Evolutionary conservation across 805 yeast genomes (phyloP).

Genomic region (Crinitomyces ghanaensis): DNA sequence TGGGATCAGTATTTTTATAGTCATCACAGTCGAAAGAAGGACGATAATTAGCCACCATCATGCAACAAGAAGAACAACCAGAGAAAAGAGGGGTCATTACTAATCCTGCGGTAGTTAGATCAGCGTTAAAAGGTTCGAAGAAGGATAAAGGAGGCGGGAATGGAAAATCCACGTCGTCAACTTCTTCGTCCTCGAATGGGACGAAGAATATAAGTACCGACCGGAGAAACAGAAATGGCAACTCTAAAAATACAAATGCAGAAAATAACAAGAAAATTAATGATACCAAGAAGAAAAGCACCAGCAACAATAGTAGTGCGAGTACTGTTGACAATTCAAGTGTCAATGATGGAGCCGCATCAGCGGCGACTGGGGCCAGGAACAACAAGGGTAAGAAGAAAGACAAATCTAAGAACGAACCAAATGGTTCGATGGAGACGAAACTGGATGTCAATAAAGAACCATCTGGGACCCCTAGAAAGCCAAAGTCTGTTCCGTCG

Average conservation of each 20-base stretch:
- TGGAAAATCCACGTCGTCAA: neutral
- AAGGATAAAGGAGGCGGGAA: neutral
- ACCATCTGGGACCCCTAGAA: conserved; percentile 1
- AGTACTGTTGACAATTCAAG: too few species aligned
- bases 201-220: neutral
- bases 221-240: neutral
- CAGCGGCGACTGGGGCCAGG: neutral
- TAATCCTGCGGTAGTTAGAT: conserved; percentile 17
- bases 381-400: neutral
- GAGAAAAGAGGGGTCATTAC: conserved; percentile 11
- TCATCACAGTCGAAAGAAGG: neutral
- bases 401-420: conserved; percentile 1
- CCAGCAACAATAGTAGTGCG: neutral
- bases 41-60: neutral
- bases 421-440: neutral
- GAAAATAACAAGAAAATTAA: neutral
- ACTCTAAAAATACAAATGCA: neutral
- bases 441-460: conserved; percentile 1
- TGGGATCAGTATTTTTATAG: neutral
- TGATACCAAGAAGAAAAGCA: neutral
- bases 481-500: neutral
- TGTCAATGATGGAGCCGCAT: too few species aligned
- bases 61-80: neutral
- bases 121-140: conserved; percentile 11
- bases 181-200: neutral